Conservation (phyloP, 2,329 filamentous ascomycete genomes). For the Paracoccidioides lutzii region DNA sequence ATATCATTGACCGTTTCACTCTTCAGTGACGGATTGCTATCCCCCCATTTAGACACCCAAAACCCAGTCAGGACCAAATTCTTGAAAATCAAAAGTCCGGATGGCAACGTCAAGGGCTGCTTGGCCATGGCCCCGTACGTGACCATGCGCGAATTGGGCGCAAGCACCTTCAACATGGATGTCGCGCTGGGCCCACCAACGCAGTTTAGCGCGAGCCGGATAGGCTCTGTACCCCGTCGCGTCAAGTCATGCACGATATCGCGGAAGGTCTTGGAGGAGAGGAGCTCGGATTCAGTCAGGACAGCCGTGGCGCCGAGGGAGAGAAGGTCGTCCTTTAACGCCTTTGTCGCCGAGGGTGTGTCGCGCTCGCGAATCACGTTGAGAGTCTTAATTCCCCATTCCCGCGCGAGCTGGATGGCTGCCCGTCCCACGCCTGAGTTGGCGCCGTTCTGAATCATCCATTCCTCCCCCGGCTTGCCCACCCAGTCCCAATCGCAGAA, state of each 20-base stretch:
- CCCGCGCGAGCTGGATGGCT: conserved; percentile 71
- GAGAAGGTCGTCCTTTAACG: conserved; percentile 47
- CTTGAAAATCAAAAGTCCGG: conserved; percentile 84
- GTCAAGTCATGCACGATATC: conserved; percentile 54
- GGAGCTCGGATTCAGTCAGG: conserved; percentile 48
- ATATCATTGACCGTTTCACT: conserved; percentile 74
- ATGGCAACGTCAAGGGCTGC: conserved; percentile 68
- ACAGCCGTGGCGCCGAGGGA: conserved; percentile 51
- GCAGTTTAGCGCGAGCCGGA: conserved; percentile 78
- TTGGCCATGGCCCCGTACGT: conserved; percentile 94
- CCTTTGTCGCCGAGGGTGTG: conserved; percentile 50
- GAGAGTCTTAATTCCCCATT: conserved; percentile 84
- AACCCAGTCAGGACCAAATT: conserved; percentile 82
- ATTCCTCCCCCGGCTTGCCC: conserved; percentile 52
- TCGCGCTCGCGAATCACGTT: conserved; percentile 71
- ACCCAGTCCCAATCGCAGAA: conserved; percentile 48
- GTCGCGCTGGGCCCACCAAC: conserved; percentile 80
- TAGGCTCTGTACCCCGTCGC: conserved; percentile 54
- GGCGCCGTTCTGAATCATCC: conserved; percentile 95
- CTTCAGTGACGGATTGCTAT: conserved; percentile 59
- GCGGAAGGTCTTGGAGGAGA: conserved; percentile 29
- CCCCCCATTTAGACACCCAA: conserved; percentile 87
- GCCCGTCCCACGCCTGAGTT: conserved; percentile 87
- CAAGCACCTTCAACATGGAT: conserved; percentile 61
- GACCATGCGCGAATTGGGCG: conserved; percentile 59